Conservation (phyloP, 441 rosid species). For the Omphalea diandra region DNA sequence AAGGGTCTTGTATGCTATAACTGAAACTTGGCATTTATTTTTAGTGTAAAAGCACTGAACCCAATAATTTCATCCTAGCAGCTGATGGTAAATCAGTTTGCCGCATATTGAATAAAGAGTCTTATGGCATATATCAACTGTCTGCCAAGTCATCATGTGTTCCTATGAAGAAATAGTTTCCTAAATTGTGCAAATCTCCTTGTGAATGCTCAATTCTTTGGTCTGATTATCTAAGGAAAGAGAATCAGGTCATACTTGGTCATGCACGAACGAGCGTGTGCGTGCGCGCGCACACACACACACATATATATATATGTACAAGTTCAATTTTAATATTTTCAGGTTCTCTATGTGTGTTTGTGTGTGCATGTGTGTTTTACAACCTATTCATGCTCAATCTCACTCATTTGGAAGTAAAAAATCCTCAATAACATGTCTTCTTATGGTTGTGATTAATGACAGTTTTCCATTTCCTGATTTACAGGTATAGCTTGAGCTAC, state of each 20-base stretch:
- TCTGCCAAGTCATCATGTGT: not conserved
- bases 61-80: not conserved
- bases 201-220: not conserved
- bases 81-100: not conserved
- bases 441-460: conserved; percentile 4
- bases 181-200: not conserved
- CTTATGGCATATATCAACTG: not conserved
- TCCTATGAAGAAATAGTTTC: no score
- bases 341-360: not conserved
- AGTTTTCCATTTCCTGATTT: conserved; percentile 14
- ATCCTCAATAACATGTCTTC: not conserved
- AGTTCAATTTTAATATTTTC: not conserved
- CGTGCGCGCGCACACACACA: no score
- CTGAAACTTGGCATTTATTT: not conserved
- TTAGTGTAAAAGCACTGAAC: not conserved
- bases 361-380: no score
- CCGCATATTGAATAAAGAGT: not conserved
- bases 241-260: not conserved
- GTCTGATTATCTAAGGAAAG: not conserved
- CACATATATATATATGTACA: not conserved
- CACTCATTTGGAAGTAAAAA: conserved; percentile 6
- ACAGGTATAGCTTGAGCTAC: conserved; percentile 98
- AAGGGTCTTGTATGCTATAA: not conserved
- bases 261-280: no score
- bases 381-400: not conserved